Percentiles rank a stretch among this genome's conserved stretches.
Conservation (phyloP, 495 filamentous ascomycete genomes). For the Neurospora pannonica region DNA sequence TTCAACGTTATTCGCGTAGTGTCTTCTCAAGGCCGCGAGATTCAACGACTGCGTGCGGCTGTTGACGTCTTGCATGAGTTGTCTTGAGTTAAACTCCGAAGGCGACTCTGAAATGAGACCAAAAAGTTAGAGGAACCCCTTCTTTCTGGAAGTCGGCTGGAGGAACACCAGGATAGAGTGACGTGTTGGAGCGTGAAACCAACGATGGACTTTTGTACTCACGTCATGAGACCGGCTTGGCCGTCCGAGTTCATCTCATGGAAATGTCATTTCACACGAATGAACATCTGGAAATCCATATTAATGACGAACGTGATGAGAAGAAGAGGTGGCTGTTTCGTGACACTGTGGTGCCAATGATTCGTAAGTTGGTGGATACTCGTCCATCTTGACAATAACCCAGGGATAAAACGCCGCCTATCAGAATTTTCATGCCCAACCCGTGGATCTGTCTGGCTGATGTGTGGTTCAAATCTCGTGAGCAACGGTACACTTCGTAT, state of each 20-base stretch:
- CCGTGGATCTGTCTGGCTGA: not conserved
- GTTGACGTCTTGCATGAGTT: not conserved
- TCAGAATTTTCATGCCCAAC: not conserved
- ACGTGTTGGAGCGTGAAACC: not conserved
- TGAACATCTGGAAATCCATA: not conserved
- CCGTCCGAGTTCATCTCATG: not conserved
- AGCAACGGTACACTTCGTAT: not conserved
- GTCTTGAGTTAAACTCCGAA: not conserved
- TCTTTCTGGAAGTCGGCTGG: not conserved
- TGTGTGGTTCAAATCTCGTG: not conserved
- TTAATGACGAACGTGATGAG: not conserved
- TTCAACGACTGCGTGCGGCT: not conserved
- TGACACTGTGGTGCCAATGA: not conserved
- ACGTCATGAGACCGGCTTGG: not conserved
- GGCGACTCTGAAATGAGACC: not conserved
- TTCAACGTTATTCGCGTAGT: rapidly evolving
- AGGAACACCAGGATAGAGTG: not conserved
- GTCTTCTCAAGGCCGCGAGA: not conserved
- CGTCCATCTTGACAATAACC: not conserved
- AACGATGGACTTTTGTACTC: not conserved
- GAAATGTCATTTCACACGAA: not conserved
- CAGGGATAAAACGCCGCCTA: not conserved
- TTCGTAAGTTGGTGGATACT: not conserved
- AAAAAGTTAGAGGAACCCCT: rapidly evolving
- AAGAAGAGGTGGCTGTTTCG: not conserved